Conservation (phyloP, 1,284 basidiomycete genomes). For the Tilletia setariae region DNA sequence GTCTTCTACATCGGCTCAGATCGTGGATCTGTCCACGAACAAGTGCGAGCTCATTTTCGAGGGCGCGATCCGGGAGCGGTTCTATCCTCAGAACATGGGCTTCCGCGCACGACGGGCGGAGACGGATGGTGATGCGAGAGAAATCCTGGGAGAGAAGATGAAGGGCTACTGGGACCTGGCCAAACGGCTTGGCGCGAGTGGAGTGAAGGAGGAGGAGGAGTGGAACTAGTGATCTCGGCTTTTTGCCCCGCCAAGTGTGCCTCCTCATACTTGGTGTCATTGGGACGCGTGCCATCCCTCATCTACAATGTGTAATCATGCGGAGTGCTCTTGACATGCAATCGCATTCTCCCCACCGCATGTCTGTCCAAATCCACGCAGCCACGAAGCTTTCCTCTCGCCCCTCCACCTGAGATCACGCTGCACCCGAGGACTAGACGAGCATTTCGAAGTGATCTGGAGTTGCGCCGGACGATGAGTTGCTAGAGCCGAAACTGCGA, state of each 20-base stretch:
- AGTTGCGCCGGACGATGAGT: no score
- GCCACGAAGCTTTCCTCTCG: no score
- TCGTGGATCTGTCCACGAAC: conserved; percentile 70
- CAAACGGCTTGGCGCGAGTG: conserved; percentile 61
- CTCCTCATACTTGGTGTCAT: not conserved
- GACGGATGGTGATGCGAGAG: conserved; percentile 73
- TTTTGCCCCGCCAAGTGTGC: not conserved
- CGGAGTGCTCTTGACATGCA: no score
- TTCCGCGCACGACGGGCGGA: conserved; percentile 70
- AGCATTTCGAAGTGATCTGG: no score
- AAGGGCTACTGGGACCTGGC: conserved; percentile 90
- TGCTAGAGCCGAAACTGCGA: no score
- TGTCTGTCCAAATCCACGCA: no score
- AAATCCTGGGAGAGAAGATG: conserved; percentile 74
- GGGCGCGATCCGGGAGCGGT: conserved; percentile 75
- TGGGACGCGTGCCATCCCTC: no score
- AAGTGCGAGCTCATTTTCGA: conserved; percentile 89
- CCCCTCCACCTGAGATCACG: no score
- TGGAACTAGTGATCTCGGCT: conserved; percentile 21
- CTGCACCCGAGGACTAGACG: no score
- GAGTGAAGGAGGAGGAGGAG: conserved; percentile 55
- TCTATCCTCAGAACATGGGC: conserved; percentile 43
- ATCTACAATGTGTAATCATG: no score
- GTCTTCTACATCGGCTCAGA: conserved; percentile 20
- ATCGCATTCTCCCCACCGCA: no score